A percentile compares a stretch with the other conserved stretches of the same genome.
Conservation (phyloP, 495 filamentous ascomycete species). For the Chaetomium cochliodes region DNA sequence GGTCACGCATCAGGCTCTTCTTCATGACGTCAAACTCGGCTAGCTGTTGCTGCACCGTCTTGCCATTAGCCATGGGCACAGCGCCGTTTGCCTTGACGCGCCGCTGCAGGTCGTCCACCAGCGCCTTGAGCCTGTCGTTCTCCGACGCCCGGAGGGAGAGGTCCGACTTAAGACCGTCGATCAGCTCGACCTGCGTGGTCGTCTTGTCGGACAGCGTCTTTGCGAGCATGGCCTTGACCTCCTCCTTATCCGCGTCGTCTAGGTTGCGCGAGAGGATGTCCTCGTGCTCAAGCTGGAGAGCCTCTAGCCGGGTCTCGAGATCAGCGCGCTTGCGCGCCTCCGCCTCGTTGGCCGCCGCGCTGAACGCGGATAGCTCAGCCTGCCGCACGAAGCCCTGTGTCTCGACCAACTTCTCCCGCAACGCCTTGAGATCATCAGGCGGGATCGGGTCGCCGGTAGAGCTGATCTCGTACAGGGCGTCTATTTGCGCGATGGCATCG, state of each 20-base stretch:
- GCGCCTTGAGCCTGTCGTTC: conserved; percentile 68
- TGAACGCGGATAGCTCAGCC: conserved; percentile 75
- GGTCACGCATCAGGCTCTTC: conserved; percentile 97
- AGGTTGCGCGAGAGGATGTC: conserved; percentile 77
- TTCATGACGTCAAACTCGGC: conserved; percentile 99
- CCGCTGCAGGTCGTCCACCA: conserved; percentile 73
- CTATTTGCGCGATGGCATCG: conserved; percentile 75
- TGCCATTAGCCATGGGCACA: conserved; percentile 65
- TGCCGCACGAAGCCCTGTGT: conserved; percentile 91
- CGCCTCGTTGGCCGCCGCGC: conserved; percentile 55
- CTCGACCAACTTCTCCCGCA: conserved; percentile 76
- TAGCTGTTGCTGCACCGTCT: conserved; percentile 95
- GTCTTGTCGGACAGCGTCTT: conserved; percentile 71
- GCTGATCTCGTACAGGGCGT: conserved; percentile 72
- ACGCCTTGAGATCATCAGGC: conserved; percentile 72
- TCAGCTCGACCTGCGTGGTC: conserved; percentile 65
- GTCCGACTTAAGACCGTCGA: conserved; percentile 70
- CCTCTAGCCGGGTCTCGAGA: conserved; percentile 69
- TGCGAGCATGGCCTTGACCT: conserved; percentile 75
- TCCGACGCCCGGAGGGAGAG: conserved; percentile 70
- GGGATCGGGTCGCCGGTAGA: conserved; percentile 73
- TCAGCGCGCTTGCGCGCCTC: conserved; percentile 65
- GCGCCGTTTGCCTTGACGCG: conserved; percentile 59
- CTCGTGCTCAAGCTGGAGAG: conserved; percentile 78
- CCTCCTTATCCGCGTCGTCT: conserved; percentile 71